These are phyloP conservation scores for Phytopythium boreale DNA, from an alignment of 352 stramenopile species.

Conservation along the genomic window DNA sequence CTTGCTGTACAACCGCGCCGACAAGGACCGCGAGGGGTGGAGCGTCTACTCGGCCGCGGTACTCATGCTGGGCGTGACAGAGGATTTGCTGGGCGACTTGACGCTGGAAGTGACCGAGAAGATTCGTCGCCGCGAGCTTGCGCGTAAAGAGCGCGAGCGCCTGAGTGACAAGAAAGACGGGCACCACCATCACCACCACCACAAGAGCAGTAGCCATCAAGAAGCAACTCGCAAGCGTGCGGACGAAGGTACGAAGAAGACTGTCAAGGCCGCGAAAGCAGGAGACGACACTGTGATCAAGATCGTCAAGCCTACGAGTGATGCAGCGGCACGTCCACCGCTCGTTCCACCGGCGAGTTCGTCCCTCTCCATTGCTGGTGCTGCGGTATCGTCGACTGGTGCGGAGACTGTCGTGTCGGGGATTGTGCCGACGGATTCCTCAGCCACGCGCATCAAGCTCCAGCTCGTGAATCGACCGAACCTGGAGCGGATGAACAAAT, in stretches of 20 bases:
- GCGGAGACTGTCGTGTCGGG: background rate
- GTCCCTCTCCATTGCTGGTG: background rate
- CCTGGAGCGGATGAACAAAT: slow-evolving; percentile 80
- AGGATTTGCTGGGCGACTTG: slow-evolving; percentile 77
- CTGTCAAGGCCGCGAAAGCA: background rate
- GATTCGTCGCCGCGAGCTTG: slow-evolving; percentile 58
- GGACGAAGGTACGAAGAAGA: background rate
- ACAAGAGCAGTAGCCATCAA: slow-evolving; percentile 1
- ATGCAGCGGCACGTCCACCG: slow-evolving; percentile 3
- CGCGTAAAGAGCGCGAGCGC: slow-evolving; percentile 70
- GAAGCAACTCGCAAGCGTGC: background rate
- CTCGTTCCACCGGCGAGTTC: background rate
- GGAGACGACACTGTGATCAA: slow-evolving; percentile 1
- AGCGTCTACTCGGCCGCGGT: slow-evolving; percentile 75
- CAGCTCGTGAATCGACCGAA: slow-evolving; percentile 65
- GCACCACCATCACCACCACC: slow-evolving; percentile 18
- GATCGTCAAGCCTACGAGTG: background rate
- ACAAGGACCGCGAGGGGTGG: slow-evolving; percentile 81
- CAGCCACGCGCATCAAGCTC: slow-evolving; percentile 55
- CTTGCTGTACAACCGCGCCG: slow-evolving; percentile 72
- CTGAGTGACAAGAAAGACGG: slow-evolving; percentile 45
- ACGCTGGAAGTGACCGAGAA: slow-evolving; percentile 77
- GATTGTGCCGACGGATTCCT: slow-evolving; percentile 23
- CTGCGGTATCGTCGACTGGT: too few relatives aligned
- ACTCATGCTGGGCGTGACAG: slow-evolving; percentile 68